Evolutionary conservation across 2,329 filamentous ascomycete species (phyloP), one percentile per base, ranked within the genome.

Genomic region (Lachnellula suecica): DNA sequence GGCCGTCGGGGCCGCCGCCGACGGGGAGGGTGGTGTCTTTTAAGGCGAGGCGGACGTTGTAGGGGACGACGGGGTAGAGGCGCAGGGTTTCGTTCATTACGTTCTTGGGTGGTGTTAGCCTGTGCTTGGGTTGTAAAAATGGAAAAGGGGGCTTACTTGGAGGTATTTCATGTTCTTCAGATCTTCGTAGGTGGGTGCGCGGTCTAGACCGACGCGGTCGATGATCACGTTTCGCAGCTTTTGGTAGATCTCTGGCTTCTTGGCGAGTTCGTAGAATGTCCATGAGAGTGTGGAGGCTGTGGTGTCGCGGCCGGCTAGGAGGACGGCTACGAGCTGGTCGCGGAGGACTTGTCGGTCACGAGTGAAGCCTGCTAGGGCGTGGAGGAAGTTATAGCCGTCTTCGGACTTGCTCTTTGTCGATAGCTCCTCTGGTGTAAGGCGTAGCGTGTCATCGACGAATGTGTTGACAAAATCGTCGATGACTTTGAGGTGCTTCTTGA

Each of bases 101-200:
- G 62, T 85, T 77, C 69, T 83, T 76, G n/a, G 19, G 3, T 20
- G 3, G 13, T 31, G 9, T 59, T 51, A 56, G 42, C 13, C 15
- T 24, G 25, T 35, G 29, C 7, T 13, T 34, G 2, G 27, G 27
- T 8, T 38, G 34, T 2, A 40, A 31, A 31, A 19, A 41, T 34
- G 23, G 22, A 37, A 13, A 15, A 41, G 23, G 15, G n/a, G 19
- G n/a, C 52, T 29, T 52, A 66, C 72, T 43, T 72, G 76, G 15
- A 94, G 81, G 68, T 93, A 96, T 63, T 88, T 87, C 91, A 96
- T 96, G 59, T 79, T 79, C 75, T 96, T 96, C 53, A 96, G 78
- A 66, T 96, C 82, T 11, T 83, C 79, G 68, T 95, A 96, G 0
- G 87, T 91, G 0, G 86, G 85, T 3, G 76, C 72, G 5, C 77